Percentiles rank a stretch among this genome's conserved stretches.
phyloP scores from a whole-genome alignment of 345 rosid species.

The Stellera chamaejasme region DNA sequence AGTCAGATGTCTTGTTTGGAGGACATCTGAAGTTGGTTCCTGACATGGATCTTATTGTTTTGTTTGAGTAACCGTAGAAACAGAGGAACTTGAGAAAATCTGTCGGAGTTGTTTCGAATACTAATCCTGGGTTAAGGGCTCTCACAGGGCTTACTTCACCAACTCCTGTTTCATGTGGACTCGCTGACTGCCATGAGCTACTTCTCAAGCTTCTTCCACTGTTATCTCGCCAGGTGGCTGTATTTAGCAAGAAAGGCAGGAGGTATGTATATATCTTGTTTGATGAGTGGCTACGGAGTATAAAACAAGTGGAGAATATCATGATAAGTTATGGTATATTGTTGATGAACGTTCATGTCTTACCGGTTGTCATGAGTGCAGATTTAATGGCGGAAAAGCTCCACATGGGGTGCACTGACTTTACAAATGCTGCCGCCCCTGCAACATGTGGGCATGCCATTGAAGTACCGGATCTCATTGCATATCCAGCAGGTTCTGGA shows the following conservation, averaged over 20 bases:
- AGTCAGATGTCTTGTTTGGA: conserved; percentile 3
- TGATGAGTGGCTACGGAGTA: no score
- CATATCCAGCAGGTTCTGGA: conserved; percentile 29
- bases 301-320: not conserved
- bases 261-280: not conserved
- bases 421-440: conserved; percentile 62
- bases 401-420: conserved; percentile 47
- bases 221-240: conserved; percentile 51
- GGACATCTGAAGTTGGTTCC: conserved; percentile 47
- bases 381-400: conserved; percentile 66
- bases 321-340: not conserved
- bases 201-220: conserved; percentile 34
- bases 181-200: conserved; percentile 35
- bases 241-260: not conserved
- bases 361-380: conserved; percentile 78
- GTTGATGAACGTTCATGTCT: not conserved
- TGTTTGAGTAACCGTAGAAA: conserved; percentile 44
- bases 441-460: conserved; percentile 89
- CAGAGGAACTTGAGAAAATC: conserved; percentile 60
- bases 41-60: conserved; percentile 38
- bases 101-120: conserved; percentile 42
- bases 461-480: conserved; percentile 63
- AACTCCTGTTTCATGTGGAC: conserved; percentile 57
- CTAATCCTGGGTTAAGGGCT: conserved; percentile 71
- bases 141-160: conserved; percentile 55